A percentile compares a stretch with the other conserved stretches of the same genome.
Evolutionary conservation across 108 stramenopile species (phyloP).

Genomic region (Seminavis robusta): DNA sequence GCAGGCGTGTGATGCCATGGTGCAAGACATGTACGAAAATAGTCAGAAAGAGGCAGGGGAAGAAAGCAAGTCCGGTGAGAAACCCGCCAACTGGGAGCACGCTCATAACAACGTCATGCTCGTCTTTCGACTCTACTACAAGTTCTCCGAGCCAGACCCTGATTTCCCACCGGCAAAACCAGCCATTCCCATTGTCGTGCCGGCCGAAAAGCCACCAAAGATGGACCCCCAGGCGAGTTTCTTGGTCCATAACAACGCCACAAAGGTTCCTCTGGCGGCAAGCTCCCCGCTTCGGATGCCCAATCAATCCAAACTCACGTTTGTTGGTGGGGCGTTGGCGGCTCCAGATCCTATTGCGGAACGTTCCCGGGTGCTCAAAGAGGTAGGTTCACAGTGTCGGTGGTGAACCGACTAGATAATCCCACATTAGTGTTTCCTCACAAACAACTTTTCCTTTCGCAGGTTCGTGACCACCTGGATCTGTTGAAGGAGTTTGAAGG

Average conservation of each 20-base stretch:
- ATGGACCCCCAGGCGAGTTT: too few species aligned
- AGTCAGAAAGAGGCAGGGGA: neutral
- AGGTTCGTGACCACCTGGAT: conserved; percentile 60
- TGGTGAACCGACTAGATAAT: too few species aligned
- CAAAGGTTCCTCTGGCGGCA: too few species aligned
- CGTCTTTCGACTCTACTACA: conserved; percentile 56
- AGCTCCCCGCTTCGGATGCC: too few species aligned
- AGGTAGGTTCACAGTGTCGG: too few species aligned
- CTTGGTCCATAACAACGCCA: too few species aligned
- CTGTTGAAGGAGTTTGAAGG: conserved; percentile 60
- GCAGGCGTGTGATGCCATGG: conserved; percentile 24
- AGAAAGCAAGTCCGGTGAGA: neutral
- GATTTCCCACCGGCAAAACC: conserved; percentile 37
- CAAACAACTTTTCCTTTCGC: too few species aligned
- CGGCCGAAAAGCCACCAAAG: conserved; percentile 15
- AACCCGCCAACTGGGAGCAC: conserved; percentile 22
- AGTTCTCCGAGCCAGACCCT: conserved; percentile 31
- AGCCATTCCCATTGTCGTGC: conserved; percentile 27
- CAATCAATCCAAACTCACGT: too few species aligned
- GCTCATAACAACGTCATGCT: conserved; percentile 50
- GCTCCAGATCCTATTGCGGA: too few species aligned
- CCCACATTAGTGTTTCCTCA: too few species aligned
- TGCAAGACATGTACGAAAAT: conserved; percentile 31
- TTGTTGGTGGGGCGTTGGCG: too few species aligned
- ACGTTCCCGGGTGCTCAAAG: too few species aligned